phyloP scores from a whole-genome alignment of 805 yeast species.

The Nakazawaea holstii region DNA sequence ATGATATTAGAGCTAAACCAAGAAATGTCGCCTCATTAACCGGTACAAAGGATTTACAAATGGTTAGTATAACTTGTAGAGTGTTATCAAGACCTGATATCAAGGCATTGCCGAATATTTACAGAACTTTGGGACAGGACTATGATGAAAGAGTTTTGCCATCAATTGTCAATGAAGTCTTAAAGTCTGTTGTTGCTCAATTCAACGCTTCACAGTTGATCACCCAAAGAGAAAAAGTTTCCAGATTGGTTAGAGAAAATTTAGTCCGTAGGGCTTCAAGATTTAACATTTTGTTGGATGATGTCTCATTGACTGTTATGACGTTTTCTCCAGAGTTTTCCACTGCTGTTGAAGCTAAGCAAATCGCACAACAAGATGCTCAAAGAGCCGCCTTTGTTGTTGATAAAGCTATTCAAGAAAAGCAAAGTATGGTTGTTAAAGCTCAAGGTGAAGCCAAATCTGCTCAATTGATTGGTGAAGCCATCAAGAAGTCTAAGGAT shows the following conservation, averaged over 20 bases:
- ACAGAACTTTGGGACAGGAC: conserved; percentile 88
- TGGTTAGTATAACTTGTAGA: conserved; percentile 99
- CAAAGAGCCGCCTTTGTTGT: conserved; percentile 97
- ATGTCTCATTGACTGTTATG: conserved; percentile 95
- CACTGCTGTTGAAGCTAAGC: conserved; percentile 96
- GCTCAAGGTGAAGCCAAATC: conserved; percentile 99
- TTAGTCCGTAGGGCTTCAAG: conserved; percentile 86
- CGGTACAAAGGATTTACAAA: conserved; percentile 96
- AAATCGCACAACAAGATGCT: conserved; percentile 99
- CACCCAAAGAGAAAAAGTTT: conserved; percentile 97
- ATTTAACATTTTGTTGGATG: conserved; percentile 85
- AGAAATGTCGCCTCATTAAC: conserved; percentile 93
- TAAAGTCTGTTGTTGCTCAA: conserved; percentile 96
- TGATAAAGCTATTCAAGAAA: conserved; percentile 95
- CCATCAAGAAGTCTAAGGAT: conserved; percentile 92
- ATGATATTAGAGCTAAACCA: conserved; percentile 96
- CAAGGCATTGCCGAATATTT: conserved; percentile 72
- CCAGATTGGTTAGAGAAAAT: conserved; percentile 85
- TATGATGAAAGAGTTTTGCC: conserved; percentile 97
- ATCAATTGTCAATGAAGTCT: conserved; percentile 95
- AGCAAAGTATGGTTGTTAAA: conserved; percentile 92
- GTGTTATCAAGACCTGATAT: conserved; percentile 89
- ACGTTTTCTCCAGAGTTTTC: conserved; percentile 98
- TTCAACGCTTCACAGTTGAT: conserved; percentile 97
- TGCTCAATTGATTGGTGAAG: conserved; percentile 98